A percentile compares a stretch with the other conserved stretches of the same genome.
phyloP scores from a whole-genome alignment of 2,329 filamentous ascomycete species.

The Arthrobotrys entomopaga region DNA sequence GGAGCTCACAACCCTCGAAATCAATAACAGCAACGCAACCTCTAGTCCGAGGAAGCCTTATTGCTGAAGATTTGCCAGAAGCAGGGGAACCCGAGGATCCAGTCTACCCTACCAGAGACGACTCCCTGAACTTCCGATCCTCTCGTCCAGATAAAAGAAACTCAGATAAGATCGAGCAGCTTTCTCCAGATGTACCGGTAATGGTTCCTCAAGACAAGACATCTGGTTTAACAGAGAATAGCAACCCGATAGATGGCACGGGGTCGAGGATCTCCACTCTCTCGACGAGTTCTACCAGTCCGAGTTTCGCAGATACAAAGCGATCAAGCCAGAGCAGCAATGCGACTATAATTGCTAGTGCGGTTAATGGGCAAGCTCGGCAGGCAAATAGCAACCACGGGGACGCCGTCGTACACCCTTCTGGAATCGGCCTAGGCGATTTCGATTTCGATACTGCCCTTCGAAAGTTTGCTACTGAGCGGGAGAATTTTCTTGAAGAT shows the following conservation, averaged over 20 bases:
- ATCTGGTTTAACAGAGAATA: constrained; percentile 14
- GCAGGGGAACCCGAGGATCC: constrained; percentile 58
- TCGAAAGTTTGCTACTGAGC: constrained; percentile 92
- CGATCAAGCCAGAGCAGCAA: constrained; percentile 49
- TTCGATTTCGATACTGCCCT: constrained; percentile 95
- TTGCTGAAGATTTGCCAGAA: constrained; percentile 58
- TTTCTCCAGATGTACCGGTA: constrained; percentile 9
- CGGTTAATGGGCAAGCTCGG: constrained; percentile 28
- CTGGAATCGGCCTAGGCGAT: constrained; percentile 68
- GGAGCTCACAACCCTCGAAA: constrained; percentile 63
- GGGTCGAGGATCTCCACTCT: constrained; percentile 49
- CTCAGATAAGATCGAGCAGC: constrained; percentile 40
- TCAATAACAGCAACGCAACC: constrained; percentile 62
- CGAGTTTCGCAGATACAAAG: constrained; percentile 52
- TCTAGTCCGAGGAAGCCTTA: constrained; percentile 57
- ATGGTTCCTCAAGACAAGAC: constrained; percentile 26
- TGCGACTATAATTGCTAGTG: constrained; percentile 46
- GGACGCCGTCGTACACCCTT: constrained; percentile 60
- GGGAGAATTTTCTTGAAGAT: constrained; percentile 92
- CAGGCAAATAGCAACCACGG: constrained; percentile 15
- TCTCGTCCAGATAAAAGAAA: constrained; percentile 36
- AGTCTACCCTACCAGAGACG: constrained; percentile 51
- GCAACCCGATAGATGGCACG: constrained; percentile 12
- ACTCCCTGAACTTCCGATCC: constrained; percentile 39
- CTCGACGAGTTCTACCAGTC: constrained; percentile 45